Percentiles rank a stretch among this genome's conserved stretches.
Evolutionary conservation across 108 stramenopile genomes (phyloP).

Genomic region (Fistulifera pelliculosa): DNA sequence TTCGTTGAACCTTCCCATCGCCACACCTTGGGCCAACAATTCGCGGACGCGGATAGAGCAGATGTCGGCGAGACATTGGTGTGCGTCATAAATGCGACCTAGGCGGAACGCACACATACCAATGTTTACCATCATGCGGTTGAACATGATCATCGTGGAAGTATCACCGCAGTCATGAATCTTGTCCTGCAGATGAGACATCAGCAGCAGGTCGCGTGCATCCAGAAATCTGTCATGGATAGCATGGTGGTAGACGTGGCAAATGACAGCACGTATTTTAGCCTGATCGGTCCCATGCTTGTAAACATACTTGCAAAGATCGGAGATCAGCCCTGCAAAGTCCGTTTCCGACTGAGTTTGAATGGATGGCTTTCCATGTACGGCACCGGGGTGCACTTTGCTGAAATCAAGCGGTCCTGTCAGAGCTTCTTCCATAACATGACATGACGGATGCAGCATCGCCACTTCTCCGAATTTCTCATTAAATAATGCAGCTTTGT

Average conservation of each 20-base stretch:
- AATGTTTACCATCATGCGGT: constrained; percentile 94
- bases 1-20: constrained; percentile 65
- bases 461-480: constrained; percentile 48
- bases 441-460: constrained; percentile 80
- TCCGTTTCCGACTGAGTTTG: constrained; percentile 23
- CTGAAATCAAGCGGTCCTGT: constrained; percentile 17
- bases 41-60: constrained; percentile 89
- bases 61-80: constrained; percentile 90
- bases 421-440: constrained; percentile 21
- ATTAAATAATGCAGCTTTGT: constrained; percentile 62
- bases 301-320: constrained; percentile 87
- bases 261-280: constrained; percentile 91
- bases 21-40: constrained; percentile 89
- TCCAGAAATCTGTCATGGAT: constrained; percentile 94
- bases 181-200: constrained; percentile 92
- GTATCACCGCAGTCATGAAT: constrained; percentile 72
- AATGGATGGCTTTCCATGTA: constrained; percentile 47
- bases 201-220: constrained; percentile 94
- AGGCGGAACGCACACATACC: constrained; percentile 96
- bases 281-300: constrained; percentile 79
- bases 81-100: constrained; percentile 90
- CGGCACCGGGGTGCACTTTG: constrained; percentile 63
- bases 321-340: constrained; percentile 36
- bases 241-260: constrained; percentile 95
- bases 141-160: constrained; percentile 93